phyloP scores from a whole-genome alignment of 2,329 filamentous ascomycete genomes.

The Raffaelea albimanens region DNA sequence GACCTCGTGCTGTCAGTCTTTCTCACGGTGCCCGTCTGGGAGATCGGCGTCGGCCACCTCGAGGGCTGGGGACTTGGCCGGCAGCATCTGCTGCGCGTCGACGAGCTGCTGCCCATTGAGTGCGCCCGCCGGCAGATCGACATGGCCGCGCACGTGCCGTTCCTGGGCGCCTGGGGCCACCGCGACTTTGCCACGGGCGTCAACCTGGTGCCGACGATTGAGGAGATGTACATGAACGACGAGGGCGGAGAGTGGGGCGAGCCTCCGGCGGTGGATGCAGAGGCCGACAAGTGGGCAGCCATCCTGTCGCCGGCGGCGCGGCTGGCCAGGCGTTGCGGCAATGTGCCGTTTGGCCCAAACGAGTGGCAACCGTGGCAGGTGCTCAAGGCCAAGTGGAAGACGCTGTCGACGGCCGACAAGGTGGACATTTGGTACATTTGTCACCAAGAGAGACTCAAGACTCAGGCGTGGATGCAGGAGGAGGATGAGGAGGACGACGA shows the following conservation, averaged over 20 bases:
- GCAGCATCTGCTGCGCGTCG: constrained; percentile 41
- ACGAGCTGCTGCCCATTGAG: constrained; percentile 51
- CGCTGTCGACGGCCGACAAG: constrained; percentile 26
- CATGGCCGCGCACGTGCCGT: constrained; percentile 30
- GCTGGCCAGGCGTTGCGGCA: constrained; percentile 18
- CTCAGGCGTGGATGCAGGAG: constrained; percentile 10
- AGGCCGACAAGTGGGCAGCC: not conserved
- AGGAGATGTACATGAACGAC: constrained; percentile 37
- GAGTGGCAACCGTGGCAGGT: constrained; percentile 36
- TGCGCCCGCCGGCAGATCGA: constrained; percentile 42
- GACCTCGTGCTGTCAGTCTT: constrained; percentile 19
- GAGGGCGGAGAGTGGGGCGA: not conserved
- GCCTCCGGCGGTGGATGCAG: not conserved
- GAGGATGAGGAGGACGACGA: constrained; percentile 6
- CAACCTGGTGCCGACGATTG: constrained; percentile 36
- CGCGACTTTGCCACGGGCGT: constrained; percentile 41
- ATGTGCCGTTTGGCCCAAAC: constrained; percentile 19
- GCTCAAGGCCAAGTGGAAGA: constrained; percentile 33
- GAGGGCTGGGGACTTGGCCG: constrained; percentile 47
- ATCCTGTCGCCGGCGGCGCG: constrained; percentile 17
- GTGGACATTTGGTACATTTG: constrained; percentile 25
- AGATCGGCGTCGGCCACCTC: constrained; percentile 42
- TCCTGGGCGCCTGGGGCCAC: constrained; percentile 56
- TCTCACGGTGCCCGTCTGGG: constrained; percentile 39
- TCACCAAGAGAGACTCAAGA: constrained; percentile 15